Base-by-base conservation (phyloP, 1,139 yeast species). In the Geotrichum macrosporum region DNA sequence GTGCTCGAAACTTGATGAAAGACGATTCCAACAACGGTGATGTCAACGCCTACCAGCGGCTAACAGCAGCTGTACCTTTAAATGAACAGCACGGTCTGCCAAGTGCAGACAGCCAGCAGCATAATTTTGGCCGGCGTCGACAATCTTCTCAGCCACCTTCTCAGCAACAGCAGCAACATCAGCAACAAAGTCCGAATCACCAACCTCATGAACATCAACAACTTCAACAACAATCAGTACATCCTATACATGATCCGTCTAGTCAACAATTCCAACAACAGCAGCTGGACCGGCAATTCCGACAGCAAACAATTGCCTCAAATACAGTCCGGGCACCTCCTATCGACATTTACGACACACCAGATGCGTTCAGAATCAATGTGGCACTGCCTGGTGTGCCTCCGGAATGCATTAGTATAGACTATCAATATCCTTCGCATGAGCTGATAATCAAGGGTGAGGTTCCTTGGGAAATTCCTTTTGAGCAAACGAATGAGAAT, bases 311-410 rank as follows among this genome's bases (percentile, higher is more conserved):
- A 8, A 21, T 24, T 6, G 27, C 27, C 10, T 24, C 27, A n/a
- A n/a, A n/a, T 10, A 16, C 34, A 12, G 34, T 27, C 15, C 33
- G 41, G 12, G 45, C 37, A 8, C 45, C 45, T 8, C 39, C 45
- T 13, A 30, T 41, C 22, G 45, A 41, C 32, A 33, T 41, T 13
- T 41, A 41, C 16, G 45, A 41, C 31, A 34, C 45, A n/a, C 45
- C 45, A 16, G 37, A 33, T 8, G 20, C 36, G 4, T 41, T 33
- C 32, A 30, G 36, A 18, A 41, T 41, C 8, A 41, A 41, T 24
- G 37, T 41, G 8, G 45, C 45, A 3, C 26, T 41, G 27, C 45
- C 45, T 13, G 45, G 45, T 5, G 38, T 41, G 4, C 45, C 45
- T 3, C 45, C 36, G 10, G 45, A 41, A 21, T 22, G 16, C 33